Evolutionary conservation across 495 filamentous ascomycete genomes (phyloP).

Genomic region (Corynascus novoguineensis): DNA sequence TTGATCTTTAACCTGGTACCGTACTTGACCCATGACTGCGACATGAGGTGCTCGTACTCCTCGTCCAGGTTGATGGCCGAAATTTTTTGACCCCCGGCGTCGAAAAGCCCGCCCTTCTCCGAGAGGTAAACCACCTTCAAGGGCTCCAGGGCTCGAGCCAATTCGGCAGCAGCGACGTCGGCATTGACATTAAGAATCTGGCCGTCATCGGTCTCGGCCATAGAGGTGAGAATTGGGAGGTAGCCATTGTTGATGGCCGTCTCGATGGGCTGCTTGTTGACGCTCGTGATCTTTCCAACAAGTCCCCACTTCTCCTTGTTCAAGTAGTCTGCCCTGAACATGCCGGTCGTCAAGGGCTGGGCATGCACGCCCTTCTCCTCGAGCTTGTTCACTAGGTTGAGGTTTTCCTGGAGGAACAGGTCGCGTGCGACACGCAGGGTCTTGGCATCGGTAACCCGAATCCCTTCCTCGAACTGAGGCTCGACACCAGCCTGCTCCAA

Average conservation of each 20-base stretch:
- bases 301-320: conserved; percentile 91
- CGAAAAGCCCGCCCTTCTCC: conserved; percentile 94
- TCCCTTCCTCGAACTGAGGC: conserved; percentile 94
- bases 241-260: conserved; percentile 87
- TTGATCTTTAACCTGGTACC: conserved; percentile 97
- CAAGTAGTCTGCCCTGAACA: conserved; percentile 91
- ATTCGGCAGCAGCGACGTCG: conserved; percentile 90
- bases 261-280: conserved; percentile 88
- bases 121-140: conserved; percentile 98
- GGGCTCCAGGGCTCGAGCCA: conserved; percentile 83
- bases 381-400: conserved; percentile 88
- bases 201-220: conserved; percentile 90
- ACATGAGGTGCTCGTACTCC: conserved; percentile 93
- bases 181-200: conserved; percentile 98
- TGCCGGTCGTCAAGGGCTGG: conserved; percentile 85
- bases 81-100: conserved; percentile 92
- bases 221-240: conserved; percentile 90
- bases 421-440: conserved; percentile 85
- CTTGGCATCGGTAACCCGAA: conserved; percentile 92
- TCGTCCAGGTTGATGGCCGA: conserved; percentile 97
- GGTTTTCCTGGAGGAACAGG: conserved; percentile 91
- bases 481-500: conserved; percentile 89
- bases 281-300: conserved; percentile 91
- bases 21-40: conserved; percentile 91
- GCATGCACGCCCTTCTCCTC: conserved; percentile 89